Evolutionary conservation across 2,329 filamentous ascomycete genomes (phyloP).

Genomic region (Didymella exigua): DNA sequence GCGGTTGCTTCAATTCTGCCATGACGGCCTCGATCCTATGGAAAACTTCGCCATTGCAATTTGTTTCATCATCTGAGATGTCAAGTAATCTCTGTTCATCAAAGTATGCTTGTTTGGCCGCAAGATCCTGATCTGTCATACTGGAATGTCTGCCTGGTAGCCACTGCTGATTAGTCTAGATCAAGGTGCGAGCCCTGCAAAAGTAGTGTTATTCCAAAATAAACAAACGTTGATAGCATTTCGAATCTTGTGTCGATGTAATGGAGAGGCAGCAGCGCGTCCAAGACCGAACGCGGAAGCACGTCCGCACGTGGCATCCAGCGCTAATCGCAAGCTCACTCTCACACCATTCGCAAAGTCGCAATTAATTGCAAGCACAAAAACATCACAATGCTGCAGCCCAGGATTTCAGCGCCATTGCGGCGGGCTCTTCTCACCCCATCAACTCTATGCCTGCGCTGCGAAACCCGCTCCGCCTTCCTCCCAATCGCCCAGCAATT

Average conservation of each 20-base stretch:
- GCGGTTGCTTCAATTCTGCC: constrained; percentile 23
- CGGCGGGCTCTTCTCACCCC: constrained; percentile 20
- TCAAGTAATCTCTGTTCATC: constrained; percentile 38
- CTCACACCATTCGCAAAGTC: constrained; percentile 18
- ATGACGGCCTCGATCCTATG: constrained; percentile 31
- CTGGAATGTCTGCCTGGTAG: neutral
- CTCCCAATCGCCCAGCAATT: constrained; percentile 19
- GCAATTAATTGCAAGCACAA: constrained; percentile 5
- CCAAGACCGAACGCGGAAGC: constrained; percentile 23
- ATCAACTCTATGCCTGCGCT: constrained; percentile 25
- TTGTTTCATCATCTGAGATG: constrained; percentile 36
- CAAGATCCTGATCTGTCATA: constrained; percentile 34
- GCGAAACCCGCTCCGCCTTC: constrained; percentile 17
- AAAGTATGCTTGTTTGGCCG: constrained; percentile 39
- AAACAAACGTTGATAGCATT: neutral
- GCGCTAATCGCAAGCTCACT: constrained; percentile 24
- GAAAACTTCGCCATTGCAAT: constrained; percentile 22
- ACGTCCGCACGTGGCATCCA: constrained; percentile 22
- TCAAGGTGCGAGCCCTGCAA: neutral
- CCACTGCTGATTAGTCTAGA: neutral
- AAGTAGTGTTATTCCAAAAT: neutral
- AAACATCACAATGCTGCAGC: constrained; percentile 39
- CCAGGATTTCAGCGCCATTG: constrained; percentile 32
- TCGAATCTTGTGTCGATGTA: constrained; percentile 13
- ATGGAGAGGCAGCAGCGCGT: constrained; percentile 22